These are phyloP conservation scores for Bremia lactucae DNA, from an alignment of 352 stramenopile species.

Conservation along the genomic window DNA sequence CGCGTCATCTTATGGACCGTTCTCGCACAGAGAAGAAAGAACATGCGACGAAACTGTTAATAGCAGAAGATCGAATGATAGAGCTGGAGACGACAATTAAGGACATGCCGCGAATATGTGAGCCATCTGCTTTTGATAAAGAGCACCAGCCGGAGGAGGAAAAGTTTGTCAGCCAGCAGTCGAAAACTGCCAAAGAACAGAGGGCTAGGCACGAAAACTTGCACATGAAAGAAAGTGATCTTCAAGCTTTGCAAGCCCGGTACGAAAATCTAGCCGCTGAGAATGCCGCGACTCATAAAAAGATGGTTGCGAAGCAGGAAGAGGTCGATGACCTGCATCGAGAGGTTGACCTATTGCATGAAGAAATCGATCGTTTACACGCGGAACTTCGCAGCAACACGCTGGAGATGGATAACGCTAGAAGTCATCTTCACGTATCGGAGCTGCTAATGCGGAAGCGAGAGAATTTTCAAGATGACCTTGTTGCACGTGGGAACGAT, in stretches of 20 bases:
- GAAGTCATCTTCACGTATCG: slow-evolving; percentile 27
- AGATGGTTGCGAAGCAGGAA: slow-evolving; percentile 19
- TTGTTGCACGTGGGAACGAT: slow-evolving; percentile 20
- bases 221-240: slow-evolving; percentile 37
- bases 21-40: slow-evolving; percentile 20
- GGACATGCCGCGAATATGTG: slow-evolving; percentile 19
- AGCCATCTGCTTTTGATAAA: slow-evolving; percentile 12
- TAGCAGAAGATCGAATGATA: slow-evolving; percentile 7
- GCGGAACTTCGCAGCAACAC: slow-evolving; percentile 32
- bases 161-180: slow-evolving; percentile 28
- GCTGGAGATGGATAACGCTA: slow-evolving; percentile 30
- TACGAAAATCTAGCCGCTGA: slow-evolving; percentile 22
- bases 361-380: slow-evolving; percentile 22
- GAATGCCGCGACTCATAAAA: slow-evolving; percentile 6
- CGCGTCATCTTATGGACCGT: slow-evolving; percentile 34
- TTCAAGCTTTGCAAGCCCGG: slow-evolving; percentile 24
- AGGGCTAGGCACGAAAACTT: slow-evolving; percentile 39
- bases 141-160: slow-evolving; percentile 23
- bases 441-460: slow-evolving; percentile 39
- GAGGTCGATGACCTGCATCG: slow-evolving; percentile 14
- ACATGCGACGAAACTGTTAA: slow-evolving; percentile 8
- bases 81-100: slow-evolving; percentile 25
- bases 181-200: slow-evolving; percentile 30
- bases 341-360: slow-evolving; percentile 19
- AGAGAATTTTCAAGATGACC: slow-evolving; percentile 25